These are phyloP conservation scores for Hypericum perforatum DNA, from an alignment of 345 rosid species.

Conservation along the genomic window DNA sequence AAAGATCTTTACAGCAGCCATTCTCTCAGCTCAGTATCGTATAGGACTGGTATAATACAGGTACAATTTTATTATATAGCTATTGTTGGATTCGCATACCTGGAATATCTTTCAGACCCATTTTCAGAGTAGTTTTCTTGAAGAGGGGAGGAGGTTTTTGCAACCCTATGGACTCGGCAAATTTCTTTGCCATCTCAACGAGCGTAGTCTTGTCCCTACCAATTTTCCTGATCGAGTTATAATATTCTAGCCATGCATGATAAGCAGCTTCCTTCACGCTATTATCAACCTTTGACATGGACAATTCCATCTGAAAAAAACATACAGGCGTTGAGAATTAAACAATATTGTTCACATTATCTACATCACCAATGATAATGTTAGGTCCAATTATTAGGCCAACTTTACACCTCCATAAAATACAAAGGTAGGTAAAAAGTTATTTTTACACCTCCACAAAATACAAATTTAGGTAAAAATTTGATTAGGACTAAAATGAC, in stretches of 20 bases:
- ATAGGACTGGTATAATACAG: too few relatives aligned
- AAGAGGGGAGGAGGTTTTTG: conserved; percentile 65
- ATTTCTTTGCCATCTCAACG: conserved; percentile 67
- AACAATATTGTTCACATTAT: too few relatives aligned
- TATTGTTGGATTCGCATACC: conserved; percentile 48
- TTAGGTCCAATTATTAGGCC: too few relatives aligned
- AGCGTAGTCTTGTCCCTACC: conserved; percentile 84
- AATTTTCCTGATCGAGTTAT: conserved; percentile 72
- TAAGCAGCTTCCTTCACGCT: conserved; percentile 89
- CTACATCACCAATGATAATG: not conserved
- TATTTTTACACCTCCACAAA: too few relatives aligned
- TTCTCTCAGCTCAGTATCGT: too few relatives aligned
- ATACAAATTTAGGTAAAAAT: too few relatives aligned
- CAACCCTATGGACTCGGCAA: conserved; percentile 71
- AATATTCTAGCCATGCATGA: conserved; percentile 94
- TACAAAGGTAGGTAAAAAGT: too few relatives aligned
- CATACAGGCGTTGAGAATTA: conserved; percentile 13
- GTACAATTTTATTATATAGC: not conserved
- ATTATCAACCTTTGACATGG: conserved; percentile 61
- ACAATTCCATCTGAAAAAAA: conserved; percentile 48
- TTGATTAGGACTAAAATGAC: too few relatives aligned
- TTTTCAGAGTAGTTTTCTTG: conserved; percentile 77
- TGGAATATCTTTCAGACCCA: conserved; percentile 84
- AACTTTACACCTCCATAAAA: too few relatives aligned
- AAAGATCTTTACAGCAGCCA: too few relatives aligned